Conservation (phyloP, 192 early-diverging fungal species). For the Entrophospora sp. region DNA sequence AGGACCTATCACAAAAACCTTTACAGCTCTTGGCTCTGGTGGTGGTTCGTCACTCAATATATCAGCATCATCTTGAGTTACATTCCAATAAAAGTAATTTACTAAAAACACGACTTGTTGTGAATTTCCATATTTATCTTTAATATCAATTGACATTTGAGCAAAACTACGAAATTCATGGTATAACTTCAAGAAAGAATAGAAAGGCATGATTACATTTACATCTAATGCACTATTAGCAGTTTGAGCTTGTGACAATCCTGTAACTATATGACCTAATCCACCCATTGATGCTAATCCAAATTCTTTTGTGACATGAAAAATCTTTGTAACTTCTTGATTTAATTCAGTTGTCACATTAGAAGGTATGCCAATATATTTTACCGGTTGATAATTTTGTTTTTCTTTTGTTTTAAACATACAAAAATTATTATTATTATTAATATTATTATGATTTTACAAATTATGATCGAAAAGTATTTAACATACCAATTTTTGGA, state of each 20-base stretch:
- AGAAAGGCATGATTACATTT: conserved; percentile 42
- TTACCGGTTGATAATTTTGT: background rate
- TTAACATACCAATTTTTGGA: no score
- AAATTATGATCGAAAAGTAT: no score
- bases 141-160: background rate
- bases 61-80: background rate
- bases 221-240: conserved; percentile 28
- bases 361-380: conserved; percentile 31
- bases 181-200: conserved; percentile 30
- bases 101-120: conserved; percentile 28
- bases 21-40: conserved; percentile 15
- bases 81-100: conserved; percentile 25
- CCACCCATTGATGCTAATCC: conserved; percentile 41
- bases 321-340: conserved; percentile 31
- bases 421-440: no score
- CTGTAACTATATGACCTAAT: conserved; percentile 42
- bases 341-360: conserved; percentile 22
- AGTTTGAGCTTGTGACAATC: conserved; percentile 35
- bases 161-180: background rate
- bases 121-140: conserved; percentile 24
- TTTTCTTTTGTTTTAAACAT: no score
- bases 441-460: no score
- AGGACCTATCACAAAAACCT: conserved; percentile 46
- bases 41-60: no score
- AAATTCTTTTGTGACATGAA: conserved; percentile 50